A percentile compares a stretch with the other conserved stretches of the same genome.
phyloP scores from a whole-genome alignment of 2,329 filamentous ascomycete genomes.

The Lachnellula subtilissima region DNA sequence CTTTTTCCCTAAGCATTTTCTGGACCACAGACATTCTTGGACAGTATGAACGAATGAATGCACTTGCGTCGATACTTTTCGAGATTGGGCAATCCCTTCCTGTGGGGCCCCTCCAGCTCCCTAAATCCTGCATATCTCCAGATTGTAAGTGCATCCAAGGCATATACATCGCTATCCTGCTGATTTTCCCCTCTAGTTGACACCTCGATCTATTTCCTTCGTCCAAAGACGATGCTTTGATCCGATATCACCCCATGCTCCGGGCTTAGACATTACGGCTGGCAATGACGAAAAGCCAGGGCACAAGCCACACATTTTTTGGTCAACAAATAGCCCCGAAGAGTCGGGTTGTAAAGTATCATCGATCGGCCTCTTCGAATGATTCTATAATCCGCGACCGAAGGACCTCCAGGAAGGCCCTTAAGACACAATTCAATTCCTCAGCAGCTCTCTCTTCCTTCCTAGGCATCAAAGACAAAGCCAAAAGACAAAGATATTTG shows the following conservation, averaged over 20 bases:
- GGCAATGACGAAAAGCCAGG: not conserved
- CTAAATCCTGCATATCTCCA: not conserved
- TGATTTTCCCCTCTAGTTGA: not conserved
- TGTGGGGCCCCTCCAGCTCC: conserved; percentile 2
- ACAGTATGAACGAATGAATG: conserved; percentile 34
- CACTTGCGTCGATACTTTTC: conserved; percentile 27
- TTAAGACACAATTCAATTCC: too few relatives aligned
- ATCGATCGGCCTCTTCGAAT: too few relatives aligned
- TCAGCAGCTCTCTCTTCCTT: conserved; percentile 1
- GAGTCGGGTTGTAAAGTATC: too few relatives aligned
- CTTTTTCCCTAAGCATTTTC: not conserved
- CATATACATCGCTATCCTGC: not conserved
- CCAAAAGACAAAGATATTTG: not conserved
- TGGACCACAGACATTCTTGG: conserved; percentile 1
- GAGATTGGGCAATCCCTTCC: conserved; percentile 23
- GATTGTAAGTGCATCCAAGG: too few relatives aligned
- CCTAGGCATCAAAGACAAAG: not conserved
- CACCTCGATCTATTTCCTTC: not conserved
- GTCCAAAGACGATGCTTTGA: not conserved
- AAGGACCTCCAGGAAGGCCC: too few relatives aligned
- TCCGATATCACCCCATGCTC: not conserved
- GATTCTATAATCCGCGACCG: too few relatives aligned
- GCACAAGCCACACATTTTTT: not conserved
- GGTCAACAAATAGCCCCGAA: too few relatives aligned
- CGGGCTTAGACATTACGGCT: not conserved